Evolutionary conservation across 2,329 filamentous ascomycete genomes (phyloP), one percentile per base, ranked within the genome.

Genomic region (Phialophora chinensis): DNA sequence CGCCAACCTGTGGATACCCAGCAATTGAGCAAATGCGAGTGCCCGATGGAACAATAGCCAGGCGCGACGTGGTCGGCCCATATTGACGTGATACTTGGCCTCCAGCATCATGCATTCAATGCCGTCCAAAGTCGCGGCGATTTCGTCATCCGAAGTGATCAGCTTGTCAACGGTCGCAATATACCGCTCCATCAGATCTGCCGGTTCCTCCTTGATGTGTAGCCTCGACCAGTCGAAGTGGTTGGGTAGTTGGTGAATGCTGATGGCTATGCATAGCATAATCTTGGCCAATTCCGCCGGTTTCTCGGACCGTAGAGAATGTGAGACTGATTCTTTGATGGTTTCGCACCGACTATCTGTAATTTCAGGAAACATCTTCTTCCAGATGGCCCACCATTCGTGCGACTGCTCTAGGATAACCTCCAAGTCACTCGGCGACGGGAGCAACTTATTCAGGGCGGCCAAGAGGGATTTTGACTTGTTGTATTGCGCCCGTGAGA

Each of bases 1-100:
- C 23, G 77, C 70, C 3, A 75, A 74, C 10, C 78, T 73, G 66
- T 84, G 79, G 35, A 81, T 78, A 68, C 85, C 83, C 1, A 85
- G 81, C 1, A 87, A 75, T 66, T 87, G 79, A 6, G 81, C 81
- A 65, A 83, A 81, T 71, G 82, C 83, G 47, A 87, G 76, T 3
- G 81, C 85, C 49, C 82, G 79, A 12, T 85, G 81, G 49, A 79
- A 79, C 8, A 80, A 74, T 4, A 85, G 76, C 86, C 86, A 88
- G 0, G 83, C 81, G 68, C 82, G 80, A 42, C 84, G 81, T 11
- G 86, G 85, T 50, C 83, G 81, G 2, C 86, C 86, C 67, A 85
- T 81, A 64, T 86, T 84, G 60, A 85, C 76, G 67, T 85, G 83
- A 67, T 84, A 80, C 71, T 86, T 87, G 12, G 80, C 78, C 49